These are phyloP conservation scores for Globisporangium acanthophoron DNA, from an alignment of 352 stramenopile species.

Conservation along the genomic window DNA sequence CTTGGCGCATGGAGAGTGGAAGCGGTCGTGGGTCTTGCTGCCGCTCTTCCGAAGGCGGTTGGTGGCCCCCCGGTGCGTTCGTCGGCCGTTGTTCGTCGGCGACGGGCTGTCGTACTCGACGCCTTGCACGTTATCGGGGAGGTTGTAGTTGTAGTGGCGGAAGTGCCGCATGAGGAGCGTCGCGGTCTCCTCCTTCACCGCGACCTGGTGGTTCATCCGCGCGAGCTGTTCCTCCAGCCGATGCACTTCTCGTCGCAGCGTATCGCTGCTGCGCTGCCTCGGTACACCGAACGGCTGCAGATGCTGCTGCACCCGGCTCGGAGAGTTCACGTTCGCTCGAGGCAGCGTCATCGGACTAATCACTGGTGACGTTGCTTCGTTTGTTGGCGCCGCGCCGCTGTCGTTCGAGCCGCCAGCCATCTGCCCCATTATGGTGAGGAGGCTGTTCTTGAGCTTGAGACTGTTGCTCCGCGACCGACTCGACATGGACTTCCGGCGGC, in stretches of 20 bases:
- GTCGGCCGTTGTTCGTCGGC: conserved; percentile 17
- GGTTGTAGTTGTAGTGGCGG: conserved; percentile 81
- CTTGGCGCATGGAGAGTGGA: conserved; percentile 12
- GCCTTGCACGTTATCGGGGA: conserved; percentile 44
- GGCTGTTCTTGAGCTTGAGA: conserved; percentile 43
- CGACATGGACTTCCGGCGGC: conserved; percentile 48
- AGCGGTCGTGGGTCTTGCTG: conserved; percentile 13
- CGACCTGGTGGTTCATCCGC: conserved; percentile 61
- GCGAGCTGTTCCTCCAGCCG: conserved; percentile 53
- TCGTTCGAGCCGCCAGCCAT: conserved; percentile 37
- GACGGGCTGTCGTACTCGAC: conserved; percentile 46
- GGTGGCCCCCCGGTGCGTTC: conserved; percentile 9
- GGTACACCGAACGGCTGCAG: conserved; percentile 6
- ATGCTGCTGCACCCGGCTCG: conserved; percentile 1
- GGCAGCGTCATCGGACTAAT: conserved; percentile 3
- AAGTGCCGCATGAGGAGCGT: conserved; percentile 59
- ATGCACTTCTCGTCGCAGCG: conserved; percentile 47
- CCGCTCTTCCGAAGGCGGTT: conserved; percentile 7
- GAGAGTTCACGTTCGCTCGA: neutral
- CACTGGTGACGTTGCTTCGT: neutral
- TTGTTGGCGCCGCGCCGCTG: neutral
- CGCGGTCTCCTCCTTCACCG: conserved; percentile 50
- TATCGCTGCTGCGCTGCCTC: conserved; percentile 26
- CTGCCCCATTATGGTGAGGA: conserved; percentile 60
- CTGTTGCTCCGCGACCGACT: conserved; percentile 66